phyloP scores from a whole-genome alignment of 2,329 filamentous ascomycete genomes.

The Teratosphaeria gauchensis region DNA sequence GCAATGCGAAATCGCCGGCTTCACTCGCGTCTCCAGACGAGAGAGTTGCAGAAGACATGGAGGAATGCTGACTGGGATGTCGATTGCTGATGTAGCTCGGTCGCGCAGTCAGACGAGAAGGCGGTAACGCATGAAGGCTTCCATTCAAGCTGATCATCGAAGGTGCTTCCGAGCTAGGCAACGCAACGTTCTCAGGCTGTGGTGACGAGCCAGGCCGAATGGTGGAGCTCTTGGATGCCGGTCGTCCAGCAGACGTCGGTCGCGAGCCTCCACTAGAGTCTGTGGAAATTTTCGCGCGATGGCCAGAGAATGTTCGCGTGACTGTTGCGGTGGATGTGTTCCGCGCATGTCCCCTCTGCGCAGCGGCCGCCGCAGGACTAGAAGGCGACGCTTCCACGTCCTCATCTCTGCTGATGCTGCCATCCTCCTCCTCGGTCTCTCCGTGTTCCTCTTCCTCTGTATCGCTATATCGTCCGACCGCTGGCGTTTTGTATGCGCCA shows the following conservation, averaged over 20 bases:
- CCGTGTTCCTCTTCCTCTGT: conserved; percentile 7
- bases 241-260: conserved; percentile 4
- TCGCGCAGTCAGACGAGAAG: conserved; percentile 29
- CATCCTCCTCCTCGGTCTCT: conserved; percentile 11
- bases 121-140: conserved; percentile 1
- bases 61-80: conserved; percentile 49
- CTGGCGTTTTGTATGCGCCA: conserved; percentile 34
- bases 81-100: conserved; percentile 48
- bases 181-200: conserved; percentile 6
- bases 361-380: conserved; percentile 34
- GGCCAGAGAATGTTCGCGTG: background rate
- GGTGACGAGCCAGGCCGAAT: conserved; percentile 10
- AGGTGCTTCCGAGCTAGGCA: conserved; percentile 1
- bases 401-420: background rate
- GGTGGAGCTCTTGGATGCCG: conserved; percentile 13
- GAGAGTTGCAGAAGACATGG: conserved; percentile 46
- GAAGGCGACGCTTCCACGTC: conserved; percentile 24
- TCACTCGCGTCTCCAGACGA: conserved; percentile 55
- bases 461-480: conserved; percentile 19
- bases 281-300: background rate
- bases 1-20: conserved; percentile 73
- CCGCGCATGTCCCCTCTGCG: conserved; percentile 20
- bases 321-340: conserved; percentile 6
- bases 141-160: conserved; percentile 5
- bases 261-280: background rate